Evolutionary conservation across 2,329 filamentous ascomycete species (phyloP).

Genomic region (Didymella sp.): DNA sequence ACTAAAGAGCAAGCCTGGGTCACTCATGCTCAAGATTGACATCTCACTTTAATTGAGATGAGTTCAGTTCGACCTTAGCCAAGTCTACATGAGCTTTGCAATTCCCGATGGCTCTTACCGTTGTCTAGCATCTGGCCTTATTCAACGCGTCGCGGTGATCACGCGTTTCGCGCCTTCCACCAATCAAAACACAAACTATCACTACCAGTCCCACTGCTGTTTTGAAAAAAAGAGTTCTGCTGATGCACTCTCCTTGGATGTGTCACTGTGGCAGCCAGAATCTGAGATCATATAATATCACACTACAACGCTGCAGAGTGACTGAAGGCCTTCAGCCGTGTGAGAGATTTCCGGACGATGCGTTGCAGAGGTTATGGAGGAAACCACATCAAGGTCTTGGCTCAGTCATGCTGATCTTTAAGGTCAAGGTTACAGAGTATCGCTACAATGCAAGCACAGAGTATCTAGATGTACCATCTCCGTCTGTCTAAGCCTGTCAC

Average conservation of each 20-base stretch:
- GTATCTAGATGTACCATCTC: slow-evolving; percentile 27
- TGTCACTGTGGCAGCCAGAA: too few species aligned
- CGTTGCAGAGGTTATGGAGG: too few species aligned
- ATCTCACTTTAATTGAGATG: not conserved
- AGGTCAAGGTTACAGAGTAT: too few species aligned
- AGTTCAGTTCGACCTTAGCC: not conserved
- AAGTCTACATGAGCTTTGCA: not conserved
- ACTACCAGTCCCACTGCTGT: not conserved
- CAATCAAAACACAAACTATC: slow-evolving; percentile 1
- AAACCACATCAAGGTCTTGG: too few species aligned
- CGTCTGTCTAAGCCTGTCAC: slow-evolving; percentile 28
- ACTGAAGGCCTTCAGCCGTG: too few species aligned
- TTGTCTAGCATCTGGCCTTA: too few species aligned
- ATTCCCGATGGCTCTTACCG: not conserved
- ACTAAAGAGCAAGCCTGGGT: not conserved
- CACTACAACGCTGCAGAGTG: too few species aligned
- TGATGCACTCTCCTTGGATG: too few species aligned
- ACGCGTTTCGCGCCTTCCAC: slow-evolving; percentile 7
- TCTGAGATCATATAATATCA: too few species aligned
- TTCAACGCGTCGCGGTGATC: slow-evolving; percentile 8
- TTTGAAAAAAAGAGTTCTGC: not conserved
- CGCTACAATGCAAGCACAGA: too few species aligned
- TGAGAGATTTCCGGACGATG: too few species aligned
- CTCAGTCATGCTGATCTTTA: too few species aligned
- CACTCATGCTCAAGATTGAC: not conserved